Conservation (phyloP, 1,284 basidiomycete species). For the Boletus semigastroideus region DNA sequence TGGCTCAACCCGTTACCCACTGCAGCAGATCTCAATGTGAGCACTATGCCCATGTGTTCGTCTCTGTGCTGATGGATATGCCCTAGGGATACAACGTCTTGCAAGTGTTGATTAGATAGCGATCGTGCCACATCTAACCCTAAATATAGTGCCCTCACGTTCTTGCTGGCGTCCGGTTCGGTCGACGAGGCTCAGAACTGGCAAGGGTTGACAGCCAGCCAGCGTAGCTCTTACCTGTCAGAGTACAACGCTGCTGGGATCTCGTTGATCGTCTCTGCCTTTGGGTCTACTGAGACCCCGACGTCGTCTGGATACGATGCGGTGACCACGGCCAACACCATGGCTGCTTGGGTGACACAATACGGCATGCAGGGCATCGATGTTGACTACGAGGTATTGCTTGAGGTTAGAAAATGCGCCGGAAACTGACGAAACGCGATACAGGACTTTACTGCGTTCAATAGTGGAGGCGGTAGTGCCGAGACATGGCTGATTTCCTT, state of each 20-base stretch:
- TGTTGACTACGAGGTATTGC: slow-evolving; percentile 51
- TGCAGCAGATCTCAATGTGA: slow-evolving; percentile 39
- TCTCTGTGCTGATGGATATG: neutral
- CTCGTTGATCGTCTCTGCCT: slow-evolving; percentile 49
- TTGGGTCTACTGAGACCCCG: slow-evolving; percentile 53
- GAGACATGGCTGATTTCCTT: slow-evolving; percentile 47
- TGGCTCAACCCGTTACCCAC: slow-evolving; percentile 41
- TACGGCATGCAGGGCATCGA: slow-evolving; percentile 54
- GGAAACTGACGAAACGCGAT: neutral
- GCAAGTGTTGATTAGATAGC: slow-evolving; percentile 27
- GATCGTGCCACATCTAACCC: neutral
- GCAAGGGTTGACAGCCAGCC: slow-evolving; percentile 28
- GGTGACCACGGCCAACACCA: slow-evolving; percentile 41
- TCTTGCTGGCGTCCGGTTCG: slow-evolving; percentile 42
- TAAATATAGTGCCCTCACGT: slow-evolving; percentile 40
- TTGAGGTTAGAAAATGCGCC: neutral
- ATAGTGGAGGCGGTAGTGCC: slow-evolving; percentile 37
- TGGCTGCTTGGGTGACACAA: slow-evolving; percentile 48
- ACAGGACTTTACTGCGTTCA: slow-evolving; percentile 49
- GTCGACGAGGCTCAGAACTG: slow-evolving; percentile 47
- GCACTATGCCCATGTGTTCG: slow-evolving; percentile 2
- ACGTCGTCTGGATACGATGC: slow-evolving; percentile 44
- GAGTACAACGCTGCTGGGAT: slow-evolving; percentile 47
- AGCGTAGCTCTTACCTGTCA: slow-evolving; percentile 38
- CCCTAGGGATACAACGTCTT: slow-evolving; percentile 48